Base-by-base conservation (phyloP, 495 filamentous ascomycete genomes). In the Aspergillus coremiiformis region DNA sequence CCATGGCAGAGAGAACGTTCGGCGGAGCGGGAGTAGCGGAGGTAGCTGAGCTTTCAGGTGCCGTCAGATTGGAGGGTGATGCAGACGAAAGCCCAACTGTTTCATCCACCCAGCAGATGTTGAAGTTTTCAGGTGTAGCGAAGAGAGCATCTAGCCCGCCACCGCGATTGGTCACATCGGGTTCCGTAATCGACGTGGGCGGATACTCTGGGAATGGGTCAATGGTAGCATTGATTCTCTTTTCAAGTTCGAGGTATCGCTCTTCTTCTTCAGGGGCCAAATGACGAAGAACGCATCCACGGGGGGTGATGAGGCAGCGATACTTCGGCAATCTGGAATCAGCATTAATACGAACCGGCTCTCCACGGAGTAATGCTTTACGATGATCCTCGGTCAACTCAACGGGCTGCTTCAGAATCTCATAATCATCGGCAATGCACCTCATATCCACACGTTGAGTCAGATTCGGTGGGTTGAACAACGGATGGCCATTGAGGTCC, bases 211-310 rank as follows among this genome's bases (percentile, higher is more conserved):
- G 57, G 53, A 65, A 66, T 0, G 59, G 52, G 49, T 70, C 67
- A 1, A 61, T 30, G 5, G 57, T 33, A 21, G 54, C 56, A 17
- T 74, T 69, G 43, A 86, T 69, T 44, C 68, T 75, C 52, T 80
- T 75, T 66, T 95, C 88, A 0, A 95, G 75, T 47, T 81, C 74
- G 12, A 96, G 69, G 52, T 87, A 92, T 8, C 84, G 79, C 20
- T 85, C 76, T 54, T 95, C 89, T 60, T 94, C 87, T 24, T 87
- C 84, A 12, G 75, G 62, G 10, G 78, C 84, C 19, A 98, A 72
- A 54, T 89, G 88, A 32, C 82, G 81, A 23, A 96, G 74, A 48
- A 86, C 84, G 49, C 84, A 81, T 4, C 90, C 89, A 51, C 85
- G 83, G 3, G 90, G 88, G 1, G 87, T 90, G 46, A 93, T 82